Evolutionary conservation across 306 rosid species (phyloP).

Genomic region (Castanospermum australe): DNA sequence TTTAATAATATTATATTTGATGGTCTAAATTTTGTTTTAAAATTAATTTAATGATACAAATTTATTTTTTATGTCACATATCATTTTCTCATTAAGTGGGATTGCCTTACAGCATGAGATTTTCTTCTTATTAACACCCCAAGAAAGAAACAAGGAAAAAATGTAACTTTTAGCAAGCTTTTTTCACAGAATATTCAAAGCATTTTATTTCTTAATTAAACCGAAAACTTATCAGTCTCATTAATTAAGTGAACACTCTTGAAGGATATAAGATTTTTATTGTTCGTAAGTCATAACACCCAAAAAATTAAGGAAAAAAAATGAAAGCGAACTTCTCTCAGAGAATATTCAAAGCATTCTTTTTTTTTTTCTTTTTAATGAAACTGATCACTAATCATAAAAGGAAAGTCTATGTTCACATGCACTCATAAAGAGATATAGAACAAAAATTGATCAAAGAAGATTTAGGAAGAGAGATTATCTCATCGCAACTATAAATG

Average conservation of each 20-base stretch:
- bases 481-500: background rate
- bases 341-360: conserved; percentile 15
- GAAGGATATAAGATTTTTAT: no score
- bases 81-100: background rate
- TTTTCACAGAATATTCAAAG: conserved; percentile 16
- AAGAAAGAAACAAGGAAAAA: background rate
- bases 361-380: background rate
- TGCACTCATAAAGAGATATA: background rate
- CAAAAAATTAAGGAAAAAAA: no score
- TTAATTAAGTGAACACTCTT: no score
- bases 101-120: background rate
- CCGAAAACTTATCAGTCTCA: no score
- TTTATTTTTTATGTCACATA: no score
- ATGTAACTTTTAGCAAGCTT: background rate
- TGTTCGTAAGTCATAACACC: no score
- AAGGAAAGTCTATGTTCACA: background rate
- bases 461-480: background rate
- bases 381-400: no score
- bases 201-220: background rate
- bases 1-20: no score
- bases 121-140: background rate
- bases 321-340: background rate
- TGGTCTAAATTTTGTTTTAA: no score
- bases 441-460: background rate
- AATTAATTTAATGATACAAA: no score